phyloP scores from a whole-genome alignment of 345 rosid species.

The Carallia brachiata region DNA sequence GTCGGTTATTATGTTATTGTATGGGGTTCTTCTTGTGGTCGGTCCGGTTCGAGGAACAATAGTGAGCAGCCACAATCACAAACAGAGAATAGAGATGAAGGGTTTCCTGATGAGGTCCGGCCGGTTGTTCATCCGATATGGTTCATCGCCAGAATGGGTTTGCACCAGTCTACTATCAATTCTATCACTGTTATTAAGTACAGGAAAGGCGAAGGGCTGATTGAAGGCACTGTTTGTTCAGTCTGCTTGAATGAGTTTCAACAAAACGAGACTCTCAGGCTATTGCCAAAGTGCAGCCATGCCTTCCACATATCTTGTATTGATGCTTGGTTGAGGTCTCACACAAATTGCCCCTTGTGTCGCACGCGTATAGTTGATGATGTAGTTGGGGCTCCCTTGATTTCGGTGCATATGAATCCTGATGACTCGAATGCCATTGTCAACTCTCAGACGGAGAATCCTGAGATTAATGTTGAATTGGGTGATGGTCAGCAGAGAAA shows the following conservation, averaged over 20 bases:
- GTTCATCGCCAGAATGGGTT: constrained; percentile 69
- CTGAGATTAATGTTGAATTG: constrained; percentile 21
- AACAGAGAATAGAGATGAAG: constrained; percentile 28
- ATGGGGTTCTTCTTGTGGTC: constrained; percentile 32
- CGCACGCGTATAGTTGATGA: constrained; percentile 53
- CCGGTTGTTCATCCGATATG: constrained; percentile 65
- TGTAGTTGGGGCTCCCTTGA: constrained; percentile 14
- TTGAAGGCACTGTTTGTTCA: constrained; percentile 80
- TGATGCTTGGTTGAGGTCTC: constrained; percentile 79
- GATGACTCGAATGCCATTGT: constrained; percentile 15
- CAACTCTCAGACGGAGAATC: constrained; percentile 27
- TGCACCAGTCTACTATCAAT: constrained; percentile 71
- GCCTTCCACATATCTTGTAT: constrained; percentile 79
- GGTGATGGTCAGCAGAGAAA: constrained; percentile 32
- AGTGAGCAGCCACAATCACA: constrained; percentile 8
- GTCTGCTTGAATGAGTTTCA: constrained; percentile 80
- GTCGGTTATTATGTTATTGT: constrained; percentile 39
- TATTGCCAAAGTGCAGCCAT: constrained; percentile 82
- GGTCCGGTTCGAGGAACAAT: constrained; percentile 28
- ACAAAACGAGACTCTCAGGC: constrained; percentile 67
- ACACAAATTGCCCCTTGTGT: constrained; percentile 83
- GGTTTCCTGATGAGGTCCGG: constrained; percentile 44
- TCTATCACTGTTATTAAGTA: constrained; percentile 59
- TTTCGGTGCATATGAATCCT: constrained; percentile 26
- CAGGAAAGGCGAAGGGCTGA: constrained; percentile 66